Conservation (phyloP, 345 rosid species). For the Theobroma cacao region DNA sequence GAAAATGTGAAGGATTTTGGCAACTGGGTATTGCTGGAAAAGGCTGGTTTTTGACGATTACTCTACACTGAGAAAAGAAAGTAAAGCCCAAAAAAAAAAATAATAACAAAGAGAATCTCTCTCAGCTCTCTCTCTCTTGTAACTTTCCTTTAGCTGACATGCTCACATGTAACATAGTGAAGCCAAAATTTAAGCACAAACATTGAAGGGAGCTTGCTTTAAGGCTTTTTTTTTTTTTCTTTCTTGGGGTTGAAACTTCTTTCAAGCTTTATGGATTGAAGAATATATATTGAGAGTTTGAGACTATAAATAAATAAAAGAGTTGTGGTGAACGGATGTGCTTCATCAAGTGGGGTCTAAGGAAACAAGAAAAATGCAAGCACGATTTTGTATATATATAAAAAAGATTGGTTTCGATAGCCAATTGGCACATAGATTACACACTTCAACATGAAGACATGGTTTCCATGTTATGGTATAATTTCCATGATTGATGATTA, state of each 20-base stretch:
- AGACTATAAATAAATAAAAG: background rate
- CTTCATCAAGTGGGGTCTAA: background rate
- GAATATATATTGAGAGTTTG: background rate
- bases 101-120: background rate
- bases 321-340: no score
- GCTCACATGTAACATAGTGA: conserved; percentile 17
- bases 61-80: conserved; percentile 24
- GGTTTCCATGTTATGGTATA: background rate
- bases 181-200: background rate
- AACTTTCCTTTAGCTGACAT: conserved; percentile 23
- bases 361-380: background rate
- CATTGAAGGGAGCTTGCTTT: background rate
- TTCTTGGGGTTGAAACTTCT: background rate
- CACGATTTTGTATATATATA: background rate
- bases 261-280: no score
- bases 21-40: conserved; percentile 42
- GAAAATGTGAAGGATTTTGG: conserved; percentile 7
- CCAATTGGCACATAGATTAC: no score
- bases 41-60: conserved; percentile 37
- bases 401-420: background rate
- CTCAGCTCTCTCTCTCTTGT: conserved; percentile 10
- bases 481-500: background rate
- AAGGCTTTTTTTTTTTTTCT: background rate
- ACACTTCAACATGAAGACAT: background rate
- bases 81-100: conserved; percentile 7